Conservation (phyloP, 2,329 filamentous ascomycete species). For the Capronia americana region DNA sequence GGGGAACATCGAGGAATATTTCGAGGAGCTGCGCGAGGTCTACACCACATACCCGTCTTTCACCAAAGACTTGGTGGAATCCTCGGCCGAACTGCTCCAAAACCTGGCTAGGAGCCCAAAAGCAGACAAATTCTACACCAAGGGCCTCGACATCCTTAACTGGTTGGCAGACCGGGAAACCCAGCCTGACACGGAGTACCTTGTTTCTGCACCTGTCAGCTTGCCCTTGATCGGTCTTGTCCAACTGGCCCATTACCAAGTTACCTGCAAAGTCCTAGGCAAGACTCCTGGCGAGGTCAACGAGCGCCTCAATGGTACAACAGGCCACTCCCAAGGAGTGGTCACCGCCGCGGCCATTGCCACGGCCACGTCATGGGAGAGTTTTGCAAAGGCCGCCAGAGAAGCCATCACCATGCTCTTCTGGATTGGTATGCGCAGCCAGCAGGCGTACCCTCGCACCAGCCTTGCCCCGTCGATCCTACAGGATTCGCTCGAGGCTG, state of each 20-base stretch:
- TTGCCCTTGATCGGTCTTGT: slow-evolving; percentile 95
- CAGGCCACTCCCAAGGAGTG: slow-evolving; percentile 95
- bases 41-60: slow-evolving; percentile 91
- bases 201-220: slow-evolving; percentile 93
- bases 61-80: slow-evolving; percentile 80
- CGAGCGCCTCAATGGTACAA: slow-evolving; percentile 83
- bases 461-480: slow-evolving; percentile 89
- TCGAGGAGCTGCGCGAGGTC: slow-evolving; percentile 92
- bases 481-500: slow-evolving; percentile 90
- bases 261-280: slow-evolving; percentile 90
- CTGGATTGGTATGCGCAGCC: slow-evolving; percentile 97
- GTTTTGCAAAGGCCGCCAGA: slow-evolving; percentile 78
- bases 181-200: slow-evolving; percentile 91
- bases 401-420: slow-evolving; percentile 91
- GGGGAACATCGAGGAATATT: slow-evolving; percentile 99
- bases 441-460: slow-evolving; percentile 95
- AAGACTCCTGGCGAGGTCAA: slow-evolving; percentile 87
- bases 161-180: slow-evolving; percentile 90
- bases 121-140: slow-evolving; percentile 94
- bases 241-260: slow-evolving; percentile 92
- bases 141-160: slow-evolving; percentile 91
- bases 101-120: slow-evolving; percentile 79
- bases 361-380: slow-evolving; percentile 90
- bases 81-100: slow-evolving; percentile 86
- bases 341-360: slow-evolving; percentile 92